Percentiles rank a stretch among this genome's conserved stretches.
Evolutionary conservation across 2,329 filamentous ascomycete genomes (phyloP).

Genomic region (Arthrobotrys iridis): DNA sequence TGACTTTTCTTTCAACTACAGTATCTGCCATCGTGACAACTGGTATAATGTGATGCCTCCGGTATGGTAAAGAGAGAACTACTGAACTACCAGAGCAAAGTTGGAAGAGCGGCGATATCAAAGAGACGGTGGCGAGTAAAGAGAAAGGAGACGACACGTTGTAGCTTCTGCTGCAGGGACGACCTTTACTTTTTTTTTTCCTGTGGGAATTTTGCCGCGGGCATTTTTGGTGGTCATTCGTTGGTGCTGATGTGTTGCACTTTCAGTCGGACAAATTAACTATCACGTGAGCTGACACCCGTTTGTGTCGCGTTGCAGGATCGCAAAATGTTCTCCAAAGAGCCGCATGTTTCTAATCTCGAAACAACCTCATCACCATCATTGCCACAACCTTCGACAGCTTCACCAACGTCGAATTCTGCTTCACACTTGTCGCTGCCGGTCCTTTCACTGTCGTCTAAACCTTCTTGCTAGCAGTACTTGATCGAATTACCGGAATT

Average conservation of each 20-base stretch:
- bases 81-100: background rate
- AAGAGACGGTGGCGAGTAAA: background rate
- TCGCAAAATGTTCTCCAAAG: slow-evolving; percentile 6
- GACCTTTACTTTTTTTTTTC: slow-evolving; percentile 25
- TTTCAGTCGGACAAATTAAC: background rate
- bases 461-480: background rate
- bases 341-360: slow-evolving; percentile 24
- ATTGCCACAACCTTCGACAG: background rate
- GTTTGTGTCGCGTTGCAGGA: slow-evolving; percentile 31
- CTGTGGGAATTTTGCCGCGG: slow-evolving; percentile 7
- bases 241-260: slow-evolving; percentile 27
- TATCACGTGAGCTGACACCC: background rate
- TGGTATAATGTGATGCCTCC: slow-evolving; percentile 54
- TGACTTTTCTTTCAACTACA: slow-evolving; percentile 63
- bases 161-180: slow-evolving; percentile 23
- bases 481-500: background rate
- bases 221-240: slow-evolving; percentile 14
- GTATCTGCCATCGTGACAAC: slow-evolving; percentile 62
- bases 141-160: slow-evolving; percentile 54
- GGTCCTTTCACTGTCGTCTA: background rate
- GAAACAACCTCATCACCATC: slow-evolving; percentile 6
- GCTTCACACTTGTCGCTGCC: background rate
- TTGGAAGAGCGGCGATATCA: slow-evolving; percentile 8
- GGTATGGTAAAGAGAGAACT: background rate
- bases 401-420: background rate